Percentiles rank a stretch among this genome's conserved stretches.
phyloP scores from a whole-genome alignment of 2,329 filamentous ascomycete genomes.

The Ophiostoma tasmaniense region DNA sequence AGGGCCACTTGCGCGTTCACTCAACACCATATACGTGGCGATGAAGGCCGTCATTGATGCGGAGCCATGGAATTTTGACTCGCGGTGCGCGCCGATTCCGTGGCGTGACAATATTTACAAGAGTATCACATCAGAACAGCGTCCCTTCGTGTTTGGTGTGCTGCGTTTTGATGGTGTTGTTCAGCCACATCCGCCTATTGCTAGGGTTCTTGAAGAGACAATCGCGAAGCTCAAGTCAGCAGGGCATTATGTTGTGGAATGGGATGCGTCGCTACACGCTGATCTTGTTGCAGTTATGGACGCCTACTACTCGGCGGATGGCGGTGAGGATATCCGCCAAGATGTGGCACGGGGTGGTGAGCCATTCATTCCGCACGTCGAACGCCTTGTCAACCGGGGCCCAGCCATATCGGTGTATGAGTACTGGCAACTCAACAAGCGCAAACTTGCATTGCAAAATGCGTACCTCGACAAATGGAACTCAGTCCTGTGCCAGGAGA shows the following conservation, averaged over 20 bases:
- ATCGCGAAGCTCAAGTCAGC: conserved; percentile 30
- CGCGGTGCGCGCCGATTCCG: conserved; percentile 58
- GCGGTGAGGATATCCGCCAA: conserved; percentile 52
- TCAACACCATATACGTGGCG: conserved; percentile 42
- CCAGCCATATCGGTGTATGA: conserved; percentile 51
- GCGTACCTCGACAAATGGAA: conserved; percentile 54
- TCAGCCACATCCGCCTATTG: conserved; percentile 50
- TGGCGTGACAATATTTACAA: conserved; percentile 33
- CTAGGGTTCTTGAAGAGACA: conserved; percentile 43
- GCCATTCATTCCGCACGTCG: conserved; percentile 50
- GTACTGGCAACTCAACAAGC: conserved; percentile 59
- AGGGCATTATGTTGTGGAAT: conserved; percentile 47
- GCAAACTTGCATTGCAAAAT: conserved; percentile 45
- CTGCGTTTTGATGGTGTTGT: conserved; percentile 30
- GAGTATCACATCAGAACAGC: conserved; percentile 31
- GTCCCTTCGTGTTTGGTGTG: conserved; percentile 13
- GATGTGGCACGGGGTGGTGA: conserved; percentile 49
- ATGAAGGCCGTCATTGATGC: conserved; percentile 47
- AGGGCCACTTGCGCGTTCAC: conserved; percentile 52
- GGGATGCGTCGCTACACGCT: conserved; percentile 43
- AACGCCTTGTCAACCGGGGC: conserved; percentile 45
- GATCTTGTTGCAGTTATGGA: conserved; percentile 40
- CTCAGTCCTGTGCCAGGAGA: conserved; percentile 31
- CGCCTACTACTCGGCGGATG: conserved; percentile 52
- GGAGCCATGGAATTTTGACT: conserved; percentile 57